Evolutionary conservation across 176 grass and related monocot genomes (phyloP).

Genomic region (Phyllostachys edulis): DNA sequence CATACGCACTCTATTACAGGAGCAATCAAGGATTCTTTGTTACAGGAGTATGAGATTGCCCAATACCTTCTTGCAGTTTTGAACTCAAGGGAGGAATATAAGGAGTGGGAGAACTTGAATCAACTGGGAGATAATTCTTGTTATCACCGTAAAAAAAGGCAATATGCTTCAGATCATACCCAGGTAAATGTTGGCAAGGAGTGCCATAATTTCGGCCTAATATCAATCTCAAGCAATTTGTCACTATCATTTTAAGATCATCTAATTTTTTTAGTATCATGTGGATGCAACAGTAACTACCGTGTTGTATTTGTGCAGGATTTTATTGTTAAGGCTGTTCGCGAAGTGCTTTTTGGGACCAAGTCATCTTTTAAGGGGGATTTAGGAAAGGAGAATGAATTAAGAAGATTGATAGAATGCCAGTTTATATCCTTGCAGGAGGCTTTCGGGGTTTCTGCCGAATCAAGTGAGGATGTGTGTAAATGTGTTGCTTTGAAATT

Average conservation of each 20-base stretch:
- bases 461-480: slow-evolving; percentile 38
- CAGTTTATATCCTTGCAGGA: slow-evolving; percentile 57
- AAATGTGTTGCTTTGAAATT: slow-evolving; percentile 55
- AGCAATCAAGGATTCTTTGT: slow-evolving; percentile 60
- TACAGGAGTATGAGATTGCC: slow-evolving; percentile 48
- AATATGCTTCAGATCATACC: slow-evolving; percentile 74
- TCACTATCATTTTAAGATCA: neutral
- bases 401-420: slow-evolving; percentile 48
- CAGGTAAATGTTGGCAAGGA: slow-evolving; percentile 35
- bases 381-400: slow-evolving; percentile 41
- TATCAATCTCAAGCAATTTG: neutral
- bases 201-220: neutral
- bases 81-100: slow-evolving; percentile 48
- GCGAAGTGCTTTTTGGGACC: slow-evolving; percentile 41
- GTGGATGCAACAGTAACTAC: slow-evolving; percentile 1
- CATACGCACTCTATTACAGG: slow-evolving; percentile 38
- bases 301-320: slow-evolving; percentile 47
- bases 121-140: slow-evolving; percentile 9
- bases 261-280: neutral
- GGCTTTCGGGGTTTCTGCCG: slow-evolving; percentile 43
- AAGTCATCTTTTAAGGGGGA: slow-evolving; percentile 48
- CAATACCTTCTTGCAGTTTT: slow-evolving; percentile 58
- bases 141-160: slow-evolving; percentile 29
- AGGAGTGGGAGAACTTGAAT: slow-evolving; percentile 50
- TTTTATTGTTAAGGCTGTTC: slow-evolving; percentile 61